These are phyloP conservation scores for Ogataea hybrid DNA, from an alignment of 1,139 yeast genomes.

Conservation along the genomic window DNA sequence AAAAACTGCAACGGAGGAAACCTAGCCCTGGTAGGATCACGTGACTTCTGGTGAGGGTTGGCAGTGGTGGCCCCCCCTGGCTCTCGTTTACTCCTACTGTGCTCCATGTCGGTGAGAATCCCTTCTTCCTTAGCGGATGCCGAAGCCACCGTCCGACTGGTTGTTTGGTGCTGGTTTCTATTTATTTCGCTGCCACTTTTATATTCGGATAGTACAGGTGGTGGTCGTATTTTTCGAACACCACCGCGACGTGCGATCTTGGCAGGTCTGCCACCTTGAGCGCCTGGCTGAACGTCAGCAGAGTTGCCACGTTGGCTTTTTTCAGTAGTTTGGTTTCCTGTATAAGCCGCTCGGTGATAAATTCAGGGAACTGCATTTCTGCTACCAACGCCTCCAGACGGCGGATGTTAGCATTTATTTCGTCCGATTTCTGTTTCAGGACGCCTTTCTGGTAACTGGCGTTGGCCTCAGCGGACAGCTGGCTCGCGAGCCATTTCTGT, in stretches of 20 bases:
- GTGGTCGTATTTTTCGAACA: conserved; percentile 19
- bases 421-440: conserved; percentile 14
- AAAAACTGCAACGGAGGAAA: background rate
- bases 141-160: conserved; percentile 32
- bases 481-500: conserved; percentile 14
- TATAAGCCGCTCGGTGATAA: conserved; percentile 11
- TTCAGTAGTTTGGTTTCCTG: conserved; percentile 18
- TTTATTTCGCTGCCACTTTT: conserved; percentile 9
- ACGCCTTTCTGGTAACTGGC: conserved; percentile 13
- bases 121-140: conserved; percentile 34
- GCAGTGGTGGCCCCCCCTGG: too few species aligned
- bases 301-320: conserved; percentile 19
- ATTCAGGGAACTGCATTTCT: conserved; percentile 11
- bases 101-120: conserved; percentile 24
- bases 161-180: too few species aligned
- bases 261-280: conserved; percentile 12
- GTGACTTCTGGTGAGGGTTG: conserved; percentile 7
- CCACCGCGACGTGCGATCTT: conserved; percentile 4
- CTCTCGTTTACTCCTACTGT: background rate
- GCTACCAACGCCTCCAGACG: conserved; percentile 8
- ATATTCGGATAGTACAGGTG: conserved; percentile 29
- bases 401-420: conserved; percentile 9
- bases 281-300: conserved; percentile 17
- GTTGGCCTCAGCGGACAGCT: conserved; percentile 13
- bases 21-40: conserved; percentile 2